These are phyloP conservation scores for Talaromyces rugulosus DNA, from an alignment of 2,329 filamentous ascomycete species.

Conservation along the genomic window DNA sequence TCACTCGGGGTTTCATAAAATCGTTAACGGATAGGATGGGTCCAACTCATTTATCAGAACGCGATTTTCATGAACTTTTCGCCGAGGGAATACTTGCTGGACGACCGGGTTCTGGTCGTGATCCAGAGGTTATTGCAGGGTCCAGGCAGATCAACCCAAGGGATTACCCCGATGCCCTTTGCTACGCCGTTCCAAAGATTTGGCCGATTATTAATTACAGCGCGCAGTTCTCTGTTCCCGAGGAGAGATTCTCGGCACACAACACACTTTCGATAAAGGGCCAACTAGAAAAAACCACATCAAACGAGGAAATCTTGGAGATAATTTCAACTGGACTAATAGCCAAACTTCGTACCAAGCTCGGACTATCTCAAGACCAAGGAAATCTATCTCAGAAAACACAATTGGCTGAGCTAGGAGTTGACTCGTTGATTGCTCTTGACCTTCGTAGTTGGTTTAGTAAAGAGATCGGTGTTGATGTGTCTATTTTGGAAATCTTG, in stretches of 20 bases:
- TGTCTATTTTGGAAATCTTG: slow-evolving; percentile 46
- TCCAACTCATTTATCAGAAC: slow-evolving; percentile 35
- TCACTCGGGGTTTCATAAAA: slow-evolving; percentile 10
- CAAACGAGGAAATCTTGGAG: neutral
- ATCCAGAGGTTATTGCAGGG: slow-evolving; percentile 8
- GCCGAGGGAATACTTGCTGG: slow-evolving; percentile 48
- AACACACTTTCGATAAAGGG: neutral
- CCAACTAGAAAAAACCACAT: neutral
- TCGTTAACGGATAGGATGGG: neutral
- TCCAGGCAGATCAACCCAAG: neutral
- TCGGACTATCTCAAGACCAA: neutral
- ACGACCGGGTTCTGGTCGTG: slow-evolving; percentile 20
- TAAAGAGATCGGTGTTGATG: slow-evolving; percentile 40
- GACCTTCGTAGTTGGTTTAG: slow-evolving; percentile 39
- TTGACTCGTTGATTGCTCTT: slow-evolving; percentile 18
- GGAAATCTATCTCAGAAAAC: neutral
- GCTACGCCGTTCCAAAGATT: slow-evolving; percentile 10
- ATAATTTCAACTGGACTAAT: neutral
- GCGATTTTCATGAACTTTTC: slow-evolving; percentile 50
- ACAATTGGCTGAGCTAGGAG: slow-evolving; percentile 10
- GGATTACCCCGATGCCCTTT: slow-evolving; percentile 8
- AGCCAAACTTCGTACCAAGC: neutral
- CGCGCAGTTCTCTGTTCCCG: neutral
- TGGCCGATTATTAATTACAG: neutral
- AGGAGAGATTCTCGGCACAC: neutral